phyloP scores from a whole-genome alignment of 1,139 yeast genomes.

The Debaryomycetaceae sp. region DNA sequence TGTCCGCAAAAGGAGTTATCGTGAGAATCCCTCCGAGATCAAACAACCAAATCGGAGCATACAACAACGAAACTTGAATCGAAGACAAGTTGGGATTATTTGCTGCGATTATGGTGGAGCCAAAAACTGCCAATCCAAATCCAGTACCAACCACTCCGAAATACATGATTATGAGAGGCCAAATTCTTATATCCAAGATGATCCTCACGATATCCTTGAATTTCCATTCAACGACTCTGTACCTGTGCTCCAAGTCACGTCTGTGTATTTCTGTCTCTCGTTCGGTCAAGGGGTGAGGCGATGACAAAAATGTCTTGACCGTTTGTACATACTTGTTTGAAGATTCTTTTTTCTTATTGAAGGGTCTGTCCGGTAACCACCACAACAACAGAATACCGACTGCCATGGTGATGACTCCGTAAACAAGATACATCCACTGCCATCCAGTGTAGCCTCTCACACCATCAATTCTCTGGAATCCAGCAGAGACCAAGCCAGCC shows the following conservation, averaged over 20 bases:
- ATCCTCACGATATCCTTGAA: slow-evolving; percentile 57
- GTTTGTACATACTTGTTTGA: slow-evolving; percentile 12
- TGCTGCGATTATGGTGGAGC: slow-evolving; percentile 71
- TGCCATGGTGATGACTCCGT: slow-evolving; percentile 68
- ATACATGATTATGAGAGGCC: slow-evolving; percentile 85
- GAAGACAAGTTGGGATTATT: slow-evolving; percentile 64
- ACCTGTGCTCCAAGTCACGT: slow-evolving; percentile 54
- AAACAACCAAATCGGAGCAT: slow-evolving; percentile 89
- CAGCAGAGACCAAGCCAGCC: slow-evolving; percentile 83
- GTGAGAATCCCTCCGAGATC: slow-evolving; percentile 76
- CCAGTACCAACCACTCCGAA: slow-evolving; percentile 93
- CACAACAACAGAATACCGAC: slow-evolving; percentile 66
- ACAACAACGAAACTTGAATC: slow-evolving; percentile 67
- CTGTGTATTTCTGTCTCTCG: slow-evolving; percentile 57
- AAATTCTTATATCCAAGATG: slow-evolving; percentile 60
- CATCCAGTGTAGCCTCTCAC: slow-evolving; percentile 70
- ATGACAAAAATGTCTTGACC: slow-evolving; percentile 26
- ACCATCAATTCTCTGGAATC: slow-evolving; percentile 81
- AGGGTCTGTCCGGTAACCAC: slow-evolving; percentile 83
- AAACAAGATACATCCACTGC: slow-evolving; percentile 83
- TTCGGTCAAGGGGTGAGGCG: slow-evolving; percentile 52
- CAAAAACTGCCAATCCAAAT: slow-evolving; percentile 80
- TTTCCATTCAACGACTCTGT: slow-evolving; percentile 50
- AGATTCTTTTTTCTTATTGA: slow-evolving; percentile 12
- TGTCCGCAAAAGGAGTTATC: slow-evolving; percentile 79